Conservation (phyloP, 495 filamentous ascomycete genomes). For the Talaromyces adpressus region DNA sequence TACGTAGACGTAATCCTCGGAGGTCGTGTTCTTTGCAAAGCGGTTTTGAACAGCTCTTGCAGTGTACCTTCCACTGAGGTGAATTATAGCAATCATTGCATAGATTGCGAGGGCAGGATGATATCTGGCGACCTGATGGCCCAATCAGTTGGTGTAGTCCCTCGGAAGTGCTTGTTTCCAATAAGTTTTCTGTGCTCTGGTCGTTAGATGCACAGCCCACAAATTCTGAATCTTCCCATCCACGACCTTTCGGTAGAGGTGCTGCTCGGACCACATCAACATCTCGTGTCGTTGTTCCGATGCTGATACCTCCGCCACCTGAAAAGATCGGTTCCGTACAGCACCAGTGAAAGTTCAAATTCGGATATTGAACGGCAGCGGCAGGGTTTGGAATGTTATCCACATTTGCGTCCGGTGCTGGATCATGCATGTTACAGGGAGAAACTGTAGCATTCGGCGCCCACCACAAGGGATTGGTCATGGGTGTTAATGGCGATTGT, state of each 20-base stretch:
- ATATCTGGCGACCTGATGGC: conserved; percentile 37
- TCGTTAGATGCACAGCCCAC: conserved; percentile 38
- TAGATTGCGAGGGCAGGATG: conserved; percentile 49
- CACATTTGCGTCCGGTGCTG: conserved; percentile 23
- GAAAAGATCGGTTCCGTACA: conserved; percentile 58
- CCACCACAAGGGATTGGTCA: conserved; percentile 45
- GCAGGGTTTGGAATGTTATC: conserved; percentile 24
- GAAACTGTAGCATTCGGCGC: conserved; percentile 45
- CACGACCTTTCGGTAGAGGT: conserved; percentile 45
- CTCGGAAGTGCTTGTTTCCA: conserved; percentile 40
- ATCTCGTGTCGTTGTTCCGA: conserved; percentile 44
- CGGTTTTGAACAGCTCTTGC: conserved; percentile 49
- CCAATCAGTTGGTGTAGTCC: conserved; percentile 46
- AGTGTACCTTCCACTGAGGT: conserved; percentile 52
- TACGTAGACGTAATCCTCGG: conserved; percentile 49
- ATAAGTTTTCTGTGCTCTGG: conserved; percentile 34
- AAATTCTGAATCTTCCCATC: conserved; percentile 51
- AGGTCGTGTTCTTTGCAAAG: conserved; percentile 59
- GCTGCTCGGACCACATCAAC: conserved; percentile 51
- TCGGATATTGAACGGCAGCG: conserved; percentile 27
- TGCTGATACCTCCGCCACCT: conserved; percentile 54
- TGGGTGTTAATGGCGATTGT: conserved; percentile 12
- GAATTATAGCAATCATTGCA: conserved; percentile 53
- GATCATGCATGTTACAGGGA: conserved; percentile 53
- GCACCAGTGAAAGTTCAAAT: conserved; percentile 52